A percentile compares a stretch with the other conserved stretches of the same genome.
Conservation (phyloP, 1,284 basidiomycete species). For the Sporisorium scitamineum region DNA sequence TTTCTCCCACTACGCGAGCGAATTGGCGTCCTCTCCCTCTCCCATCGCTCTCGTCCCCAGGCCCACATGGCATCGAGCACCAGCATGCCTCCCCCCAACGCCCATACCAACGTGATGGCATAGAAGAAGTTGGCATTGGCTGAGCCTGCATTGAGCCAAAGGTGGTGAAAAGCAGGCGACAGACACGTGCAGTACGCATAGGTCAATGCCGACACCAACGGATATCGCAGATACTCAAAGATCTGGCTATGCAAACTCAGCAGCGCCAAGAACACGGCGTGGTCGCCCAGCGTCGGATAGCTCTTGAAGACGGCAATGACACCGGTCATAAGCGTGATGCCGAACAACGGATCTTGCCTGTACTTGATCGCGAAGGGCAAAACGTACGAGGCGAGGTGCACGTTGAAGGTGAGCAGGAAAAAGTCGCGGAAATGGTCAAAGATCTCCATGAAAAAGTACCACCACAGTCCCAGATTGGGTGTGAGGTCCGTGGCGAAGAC, state of each 20-base stretch:
- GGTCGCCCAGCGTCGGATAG: conserved; percentile 90
- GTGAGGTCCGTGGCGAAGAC: conserved; percentile 73
- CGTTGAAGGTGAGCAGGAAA: conserved; percentile 93
- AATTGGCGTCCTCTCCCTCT: conserved; percentile 47
- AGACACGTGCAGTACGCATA: conserved; percentile 87
- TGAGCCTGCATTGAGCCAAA: conserved; percentile 91
- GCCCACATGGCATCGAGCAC: conserved; percentile 85
- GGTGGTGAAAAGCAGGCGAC: conserved; percentile 87
- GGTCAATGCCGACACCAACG: conserved; percentile 84
- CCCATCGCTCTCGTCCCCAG: conserved; percentile 64
- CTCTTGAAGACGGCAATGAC: conserved; percentile 87
- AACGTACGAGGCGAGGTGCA: conserved; percentile 87
- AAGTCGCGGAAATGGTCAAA: conserved; percentile 97
- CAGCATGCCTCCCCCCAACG: conserved; percentile 84
- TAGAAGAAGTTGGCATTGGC: conserved; percentile 99
- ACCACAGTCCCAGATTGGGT: conserved; percentile 94
- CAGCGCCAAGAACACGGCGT: conserved; percentile 85
- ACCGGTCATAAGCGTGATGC: conserved; percentile 81
- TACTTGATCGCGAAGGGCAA: conserved; percentile 88
- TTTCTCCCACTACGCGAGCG: conserved; percentile 7
- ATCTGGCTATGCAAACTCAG: conserved; percentile 85
- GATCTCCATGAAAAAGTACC: conserved; percentile 99
- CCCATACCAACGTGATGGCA: conserved; percentile 92
- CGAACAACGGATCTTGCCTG: conserved; percentile 86
- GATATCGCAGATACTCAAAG: conserved; percentile 83